A percentile compares a stretch with the other conserved stretches of the same genome.
Conservation (phyloP, 179 eudicot species). For the Amaranthus tricolor region DNA sequence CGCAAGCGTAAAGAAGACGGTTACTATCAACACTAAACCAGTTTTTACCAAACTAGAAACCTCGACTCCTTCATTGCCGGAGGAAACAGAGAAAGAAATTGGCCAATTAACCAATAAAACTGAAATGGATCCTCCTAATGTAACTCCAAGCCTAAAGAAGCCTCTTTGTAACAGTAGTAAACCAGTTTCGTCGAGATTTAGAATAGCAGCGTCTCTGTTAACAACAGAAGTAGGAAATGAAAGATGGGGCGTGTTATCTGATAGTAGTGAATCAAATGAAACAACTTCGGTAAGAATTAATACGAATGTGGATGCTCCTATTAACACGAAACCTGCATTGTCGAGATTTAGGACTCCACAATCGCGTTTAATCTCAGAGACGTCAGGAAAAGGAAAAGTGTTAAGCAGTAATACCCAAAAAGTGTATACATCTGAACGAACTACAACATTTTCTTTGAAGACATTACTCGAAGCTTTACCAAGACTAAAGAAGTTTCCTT, state of each 20-base stretch:
- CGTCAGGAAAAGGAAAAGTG: constrained; percentile 11
- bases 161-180: constrained; percentile 8
- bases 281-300: background rate
- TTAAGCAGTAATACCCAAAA: constrained; percentile 16
- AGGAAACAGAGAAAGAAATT: constrained; percentile 4
- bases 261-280: background rate
- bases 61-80: constrained; percentile 9
- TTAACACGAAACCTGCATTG: background rate
- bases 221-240: constrained; percentile 8
- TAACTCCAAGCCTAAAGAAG: constrained; percentile 11
- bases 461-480: constrained; percentile 27
- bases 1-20: constrained; percentile 12
- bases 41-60: constrained; percentile 14
- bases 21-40: constrained; percentile 13
- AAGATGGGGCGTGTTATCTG: background rate
- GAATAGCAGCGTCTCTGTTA: constrained; percentile 12
- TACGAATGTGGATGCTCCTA: background rate
- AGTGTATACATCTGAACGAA: constrained; percentile 30
- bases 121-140: constrained; percentile 17
- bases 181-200: constrained; percentile 9
- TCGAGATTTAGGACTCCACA: background rate
- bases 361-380: constrained; percentile 16
- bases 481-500: constrained; percentile 6
- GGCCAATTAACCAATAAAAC: constrained; percentile 14
- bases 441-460: constrained; percentile 26